Conservation (phyloP, 805 yeast genomes). For the Starmerella cellae region DNA sequence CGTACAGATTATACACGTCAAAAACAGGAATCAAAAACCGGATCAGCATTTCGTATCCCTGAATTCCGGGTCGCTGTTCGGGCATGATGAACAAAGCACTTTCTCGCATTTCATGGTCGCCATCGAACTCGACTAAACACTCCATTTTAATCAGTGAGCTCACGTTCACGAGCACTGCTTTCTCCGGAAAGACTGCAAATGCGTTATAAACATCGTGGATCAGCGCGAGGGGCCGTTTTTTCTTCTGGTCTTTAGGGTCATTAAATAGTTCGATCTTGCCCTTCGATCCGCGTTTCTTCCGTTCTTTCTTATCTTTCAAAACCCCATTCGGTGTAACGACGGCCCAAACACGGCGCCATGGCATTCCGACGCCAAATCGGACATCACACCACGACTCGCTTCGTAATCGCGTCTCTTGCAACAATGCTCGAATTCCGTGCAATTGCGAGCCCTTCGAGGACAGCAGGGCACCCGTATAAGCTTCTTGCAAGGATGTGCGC, state of each 20-base stretch:
- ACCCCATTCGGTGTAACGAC: slow-evolving; percentile 51
- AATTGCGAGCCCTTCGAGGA: slow-evolving; percentile 82
- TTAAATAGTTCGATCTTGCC: slow-evolving; percentile 76
- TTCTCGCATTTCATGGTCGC: slow-evolving; percentile 33
- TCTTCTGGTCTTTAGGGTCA: slow-evolving; percentile 46
- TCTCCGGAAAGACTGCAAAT: slow-evolving; percentile 86
- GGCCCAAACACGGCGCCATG: slow-evolving; percentile 90
- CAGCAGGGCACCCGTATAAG: slow-evolving; percentile 87
- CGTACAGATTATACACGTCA: slow-evolving; percentile 68
- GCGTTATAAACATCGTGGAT: slow-evolving; percentile 56
- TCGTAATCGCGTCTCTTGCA: slow-evolving; percentile 71
- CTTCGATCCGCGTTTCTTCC: slow-evolving; percentile 26
- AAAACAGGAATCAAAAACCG: slow-evolving; percentile 62
- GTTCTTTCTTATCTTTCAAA: slow-evolving; percentile 32
- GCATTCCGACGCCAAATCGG: slow-evolving; percentile 93
- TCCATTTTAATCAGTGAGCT: slow-evolving; percentile 82
- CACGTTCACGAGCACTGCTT: slow-evolving; percentile 65
- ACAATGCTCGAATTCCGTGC: slow-evolving; percentile 71
- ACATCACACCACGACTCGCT: slow-evolving; percentile 94
- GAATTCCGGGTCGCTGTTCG: slow-evolving; percentile 66
- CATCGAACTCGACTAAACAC: slow-evolving; percentile 44
- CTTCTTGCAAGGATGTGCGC: slow-evolving; percentile 74
- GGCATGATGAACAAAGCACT: slow-evolving; percentile 72
- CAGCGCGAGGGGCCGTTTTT: slow-evolving; percentile 64
- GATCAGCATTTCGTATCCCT: slow-evolving; percentile 72